Base-by-base conservation (phyloP, 352 stramenopile genomes). In the Peronosclerospora sorghi region DNA sequence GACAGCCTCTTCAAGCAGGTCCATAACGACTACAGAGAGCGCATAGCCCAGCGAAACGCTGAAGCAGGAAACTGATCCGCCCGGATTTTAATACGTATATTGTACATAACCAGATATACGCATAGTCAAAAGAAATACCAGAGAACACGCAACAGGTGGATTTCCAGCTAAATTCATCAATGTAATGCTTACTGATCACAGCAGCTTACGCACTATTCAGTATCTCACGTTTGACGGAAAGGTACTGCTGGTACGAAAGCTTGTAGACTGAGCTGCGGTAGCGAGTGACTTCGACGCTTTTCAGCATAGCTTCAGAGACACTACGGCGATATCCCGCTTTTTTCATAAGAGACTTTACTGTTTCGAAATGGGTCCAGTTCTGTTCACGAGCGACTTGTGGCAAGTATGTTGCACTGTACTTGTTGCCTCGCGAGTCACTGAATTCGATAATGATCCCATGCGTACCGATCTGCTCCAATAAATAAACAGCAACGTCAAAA, bases 361-460 rank as follows among this genome's bases (percentile, higher is more conserved):
- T 63, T 59, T 90, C 75, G 0, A 83, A 21, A 35, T 84, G 77
- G 8, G 50, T 66, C 77, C 77, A 90, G 41, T 67, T 58, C 46
- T 87, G 77, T 41, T 90, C 73, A n/a, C 55, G 65, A 9, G 75
- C 75, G 12, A 90, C 73, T 42, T 87, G 73, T 1, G 77, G 77
- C 36, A 90, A 57, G 46, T 88, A 90, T 34, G 77, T 90, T 24
- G 71, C 77, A 57, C 61, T 83, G 54, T 82, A 87, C 26, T 60
- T 51, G 23, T 61, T 50, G 15, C 68, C 65, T 21, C 53, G 50
- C 7, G 48, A 47, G 49, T 87, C 77, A 19, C 41, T 60, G 48
- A 90, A 86, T 41, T 84, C 68, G 54, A 90, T 83, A 51, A 86
- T 81, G 47, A 90, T 86, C 29, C 77, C 77, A 32, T 90, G 75